phyloP scores from a whole-genome alignment of 495 filamentous ascomycete genomes.

The Neurospora discreta region DNA sequence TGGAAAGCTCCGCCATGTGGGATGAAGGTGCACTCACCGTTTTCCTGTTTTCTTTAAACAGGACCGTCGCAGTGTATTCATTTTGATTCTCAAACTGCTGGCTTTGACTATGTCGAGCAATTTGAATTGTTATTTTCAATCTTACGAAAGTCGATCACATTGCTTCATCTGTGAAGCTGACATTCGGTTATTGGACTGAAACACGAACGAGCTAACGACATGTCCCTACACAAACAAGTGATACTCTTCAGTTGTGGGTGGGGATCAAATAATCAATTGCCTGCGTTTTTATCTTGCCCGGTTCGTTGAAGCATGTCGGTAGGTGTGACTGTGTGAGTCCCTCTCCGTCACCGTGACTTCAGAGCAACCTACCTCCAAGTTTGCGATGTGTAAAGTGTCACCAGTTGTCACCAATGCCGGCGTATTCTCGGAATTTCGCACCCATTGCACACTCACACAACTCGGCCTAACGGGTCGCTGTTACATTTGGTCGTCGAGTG shows the following conservation, averaged over 20 bases:
- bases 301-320: background rate
- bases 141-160: background rate
- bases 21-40: background rate
- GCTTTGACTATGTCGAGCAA: background rate
- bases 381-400: background rate
- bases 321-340: background rate
- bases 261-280: background rate
- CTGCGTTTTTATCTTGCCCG: background rate
- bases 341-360: background rate
- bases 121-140: background rate
- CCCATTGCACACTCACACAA: background rate
- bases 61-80: background rate
- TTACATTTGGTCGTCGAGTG: background rate
- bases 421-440: background rate
- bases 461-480: background rate
- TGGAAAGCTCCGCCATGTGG: no score
- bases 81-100: background rate
- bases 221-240: no score
- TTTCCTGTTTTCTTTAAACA: background rate
- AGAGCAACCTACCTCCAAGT: background rate
- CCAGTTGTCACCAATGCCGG: background rate
- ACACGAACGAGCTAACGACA: background rate
- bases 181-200: background rate
- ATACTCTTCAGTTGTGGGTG: background rate
- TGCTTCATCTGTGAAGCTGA: background rate